Base-by-base conservation (phyloP, 1,284 basidiomycete species). In the Trametes polyzona region DNA sequence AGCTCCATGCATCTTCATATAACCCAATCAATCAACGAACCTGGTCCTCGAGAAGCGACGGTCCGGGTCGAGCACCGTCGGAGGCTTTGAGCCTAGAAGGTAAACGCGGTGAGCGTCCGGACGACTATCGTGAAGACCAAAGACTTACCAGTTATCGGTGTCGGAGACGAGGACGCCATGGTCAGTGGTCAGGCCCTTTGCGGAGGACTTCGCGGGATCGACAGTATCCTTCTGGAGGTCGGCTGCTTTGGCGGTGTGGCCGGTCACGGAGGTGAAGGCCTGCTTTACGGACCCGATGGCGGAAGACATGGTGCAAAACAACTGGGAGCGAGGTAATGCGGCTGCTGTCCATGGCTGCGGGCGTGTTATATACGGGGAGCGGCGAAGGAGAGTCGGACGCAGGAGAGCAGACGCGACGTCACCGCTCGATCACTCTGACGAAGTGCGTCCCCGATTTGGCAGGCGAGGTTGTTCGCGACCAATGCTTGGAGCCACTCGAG, bases 1-100 rank as follows among this genome's bases (percentile, higher is more conserved):
- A 32, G n/a, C n/a, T 24, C 16, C 10, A 35, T 4, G 2, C 2
- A 29, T 2, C 4, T 9, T 4, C 3, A 39, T 4, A 2, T 21
- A 29, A 17, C 21, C 46, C 7, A 12, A n/a, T 14, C 3, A 7
- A 9, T 8, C 23, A 9, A 40, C 57, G 4, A 36, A 67, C 66
- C 52, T 87, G 84, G 65, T 89, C 87, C 66, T 90, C 88, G 14
- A 89, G 78, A 2, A 89, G 73, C 47, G 77, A 76, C 3, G 86
- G 82, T 0, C 86, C 87, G 3, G 75, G 68, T 43, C 66, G 59
- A 21, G 70, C 60, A 19, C 78, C 81, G 51, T 80, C 69, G 5
- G 76, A 67, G 12, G 77, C 79, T 67, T 79, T 83, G 32, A 88
- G 71, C 85, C 86, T 88, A 55, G 14, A 14, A 14, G 30, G 16